Base-by-base conservation (phyloP, 1,284 basidiomycete genomes). In the Anthracocystis walkeri region DNA sequence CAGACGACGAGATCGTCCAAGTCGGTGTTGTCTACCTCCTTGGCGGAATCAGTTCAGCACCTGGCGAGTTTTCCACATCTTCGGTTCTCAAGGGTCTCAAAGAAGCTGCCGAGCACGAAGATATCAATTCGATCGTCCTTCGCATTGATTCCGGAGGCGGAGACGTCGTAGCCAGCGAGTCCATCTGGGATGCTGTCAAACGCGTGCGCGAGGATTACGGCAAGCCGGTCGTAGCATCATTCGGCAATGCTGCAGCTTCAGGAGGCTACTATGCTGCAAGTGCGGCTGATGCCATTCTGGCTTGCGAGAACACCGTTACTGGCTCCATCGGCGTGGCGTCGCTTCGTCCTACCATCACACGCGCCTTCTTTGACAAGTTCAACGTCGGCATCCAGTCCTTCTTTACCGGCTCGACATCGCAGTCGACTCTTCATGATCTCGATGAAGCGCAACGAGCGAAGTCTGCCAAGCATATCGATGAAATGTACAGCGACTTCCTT, bases 131-230 rank as follows among this genome's bases (percentile, higher is more conserved):
- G 0, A 84, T 87, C 45, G 84, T 87, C 11, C 71, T 87, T 11
- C 80, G 87, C 12, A 85, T 87, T 70, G 86, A 87, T 62, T 85
- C 84, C 18, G 86, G 86, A 0, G 86, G 87, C 16, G 87, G 87
- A 35, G 85, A 85, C 18, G 87, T 87, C 7, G 83, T 87, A 23
- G 85, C 86, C 21, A 81, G 77, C 53, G 87, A 87, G 55, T 83
- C 84, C 20, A 86, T 87, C 57, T 86, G 86, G 83, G 86, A 83
- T 27, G 86, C 86, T 12, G 83, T 87, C 3, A 71, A 78, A 16
- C 82, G 84, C 20, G 65, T 86, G 20, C 73, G 82, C 21, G 74
- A 80, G 20, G 80, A 84, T 45, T 80, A 81, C 45, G 81, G 82
- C 50, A 87, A 86, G 74, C 80, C 82, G 4, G 83, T 87, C n/a